Conservation (phyloP, 2,329 filamentous ascomycete genomes). For the Gnomoniopsis smithogilvyi region DNA sequence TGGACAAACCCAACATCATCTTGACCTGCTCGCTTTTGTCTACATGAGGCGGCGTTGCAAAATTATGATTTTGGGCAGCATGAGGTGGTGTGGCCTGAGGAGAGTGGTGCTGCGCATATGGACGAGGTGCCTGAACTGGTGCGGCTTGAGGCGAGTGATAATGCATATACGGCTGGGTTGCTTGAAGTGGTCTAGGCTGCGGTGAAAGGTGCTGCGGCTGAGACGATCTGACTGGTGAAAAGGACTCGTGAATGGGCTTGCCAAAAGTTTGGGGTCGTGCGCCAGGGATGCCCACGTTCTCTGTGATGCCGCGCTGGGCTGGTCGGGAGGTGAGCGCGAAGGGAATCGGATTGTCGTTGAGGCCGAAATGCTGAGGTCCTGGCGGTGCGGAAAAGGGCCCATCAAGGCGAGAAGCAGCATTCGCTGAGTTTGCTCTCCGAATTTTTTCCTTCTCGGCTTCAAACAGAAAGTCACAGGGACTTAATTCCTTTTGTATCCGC, state of each 20-base stretch:
- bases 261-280: constrained; percentile 1
- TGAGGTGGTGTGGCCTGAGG: not conserved
- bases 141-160: not conserved
- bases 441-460: constrained; percentile 71
- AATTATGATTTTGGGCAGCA: not conserved
- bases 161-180: not conserved
- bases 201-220: not conserved
- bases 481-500: constrained; percentile 30
- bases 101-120: not conserved
- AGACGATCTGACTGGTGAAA: not conserved
- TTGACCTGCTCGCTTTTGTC: constrained; percentile 16
- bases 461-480: constrained; percentile 86
- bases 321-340: constrained; percentile 21
- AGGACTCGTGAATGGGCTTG: constrained; percentile 6
- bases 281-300: constrained; percentile 1
- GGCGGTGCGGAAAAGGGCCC: constrained; percentile 52
- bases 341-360: constrained; percentile 17
- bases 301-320: constrained; percentile 25
- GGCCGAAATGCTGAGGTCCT: constrained; percentile 23
- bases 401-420: constrained; percentile 35
- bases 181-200: not conserved
- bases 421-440: constrained; percentile 49
- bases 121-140: not conserved
- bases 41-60: constrained; percentile 6
- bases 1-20: constrained; percentile 8